Percentiles rank a stretch among this genome's conserved stretches.
phyloP scores from a whole-genome alignment of 2,329 filamentous ascomycete species.

The Trichoderma koningiopsis region DNA sequence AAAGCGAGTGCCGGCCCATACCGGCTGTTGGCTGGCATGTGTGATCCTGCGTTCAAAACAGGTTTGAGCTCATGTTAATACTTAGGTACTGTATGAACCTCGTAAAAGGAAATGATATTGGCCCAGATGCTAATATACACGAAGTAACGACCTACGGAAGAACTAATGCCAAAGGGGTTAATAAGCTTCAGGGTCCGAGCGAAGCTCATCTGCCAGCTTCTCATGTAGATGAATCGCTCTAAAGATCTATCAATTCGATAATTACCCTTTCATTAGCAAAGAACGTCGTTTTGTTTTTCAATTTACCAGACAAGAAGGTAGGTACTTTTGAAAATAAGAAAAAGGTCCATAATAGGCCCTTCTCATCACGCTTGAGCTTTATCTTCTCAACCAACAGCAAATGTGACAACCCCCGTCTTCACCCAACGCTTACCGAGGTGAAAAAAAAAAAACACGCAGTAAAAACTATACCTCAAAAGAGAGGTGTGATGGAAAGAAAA shows the following conservation, averaged over 20 bases:
- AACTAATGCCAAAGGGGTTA: background rate
- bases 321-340: background rate
- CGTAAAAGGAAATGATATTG: background rate
- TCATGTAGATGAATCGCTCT: background rate
- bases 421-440: background rate
- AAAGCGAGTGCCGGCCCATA: background rate
- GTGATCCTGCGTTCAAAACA: background rate
- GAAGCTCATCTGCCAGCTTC: background rate
- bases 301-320: background rate
- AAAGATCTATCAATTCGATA: background rate
- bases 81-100: background rate
- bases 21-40: background rate
- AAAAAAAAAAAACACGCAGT: background rate
- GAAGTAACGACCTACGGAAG: background rate
- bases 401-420: background rate
- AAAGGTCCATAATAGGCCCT: slow-evolving; percentile 11
- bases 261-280: background rate
- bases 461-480: background rate
- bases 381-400: background rate
- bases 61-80: no score
- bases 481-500: background rate
- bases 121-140: background rate
- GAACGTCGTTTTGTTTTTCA: background rate
- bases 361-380: background rate
- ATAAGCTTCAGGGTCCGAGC: background rate